phyloP scores from a whole-genome alignment of 78 protist genomes.

The Creolimax fragrantissima region DNA sequence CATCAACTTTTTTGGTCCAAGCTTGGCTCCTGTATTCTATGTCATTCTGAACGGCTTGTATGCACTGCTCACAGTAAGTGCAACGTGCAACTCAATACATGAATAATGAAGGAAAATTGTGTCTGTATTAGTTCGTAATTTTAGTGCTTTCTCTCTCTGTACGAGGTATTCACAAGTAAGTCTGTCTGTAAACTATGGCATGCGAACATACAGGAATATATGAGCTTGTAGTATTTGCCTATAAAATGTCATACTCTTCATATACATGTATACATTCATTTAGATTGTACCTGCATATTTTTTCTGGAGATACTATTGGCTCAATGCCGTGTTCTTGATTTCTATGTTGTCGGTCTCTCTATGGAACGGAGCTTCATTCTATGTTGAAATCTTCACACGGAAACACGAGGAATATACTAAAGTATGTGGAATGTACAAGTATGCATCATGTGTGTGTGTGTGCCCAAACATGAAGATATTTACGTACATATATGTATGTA shows the following conservation, averaged over 20 bases:
- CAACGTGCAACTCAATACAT: too few species aligned
- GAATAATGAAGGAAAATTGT: too few species aligned
- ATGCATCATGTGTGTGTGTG: neutral
- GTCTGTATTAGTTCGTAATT: too few species aligned
- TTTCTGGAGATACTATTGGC: neutral
- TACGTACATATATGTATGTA: neutral
- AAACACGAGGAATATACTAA: neutral
- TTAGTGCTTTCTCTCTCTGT: too few species aligned
- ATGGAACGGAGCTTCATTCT: neutral
- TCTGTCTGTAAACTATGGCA: too few species aligned
- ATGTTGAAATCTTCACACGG: neutral
- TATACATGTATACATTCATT: neutral
- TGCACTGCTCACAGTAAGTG: neutral
- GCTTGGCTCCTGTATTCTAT: neutral
- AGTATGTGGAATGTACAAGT: too few species aligned
- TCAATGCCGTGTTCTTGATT: neutral
- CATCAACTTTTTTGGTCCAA: neutral
- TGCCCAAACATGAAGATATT: neutral
- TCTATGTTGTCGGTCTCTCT: neutral
- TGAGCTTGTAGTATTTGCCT: too few species aligned
- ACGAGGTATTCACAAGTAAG: too few species aligned
- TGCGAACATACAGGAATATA: too few species aligned
- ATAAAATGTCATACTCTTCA: too few species aligned
- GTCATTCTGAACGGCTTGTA: neutral
- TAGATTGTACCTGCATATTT: neutral